These are phyloP conservation scores for Solanum piurae DNA, from an alignment of 257 asterid species.

Conservation along the genomic window DNA sequence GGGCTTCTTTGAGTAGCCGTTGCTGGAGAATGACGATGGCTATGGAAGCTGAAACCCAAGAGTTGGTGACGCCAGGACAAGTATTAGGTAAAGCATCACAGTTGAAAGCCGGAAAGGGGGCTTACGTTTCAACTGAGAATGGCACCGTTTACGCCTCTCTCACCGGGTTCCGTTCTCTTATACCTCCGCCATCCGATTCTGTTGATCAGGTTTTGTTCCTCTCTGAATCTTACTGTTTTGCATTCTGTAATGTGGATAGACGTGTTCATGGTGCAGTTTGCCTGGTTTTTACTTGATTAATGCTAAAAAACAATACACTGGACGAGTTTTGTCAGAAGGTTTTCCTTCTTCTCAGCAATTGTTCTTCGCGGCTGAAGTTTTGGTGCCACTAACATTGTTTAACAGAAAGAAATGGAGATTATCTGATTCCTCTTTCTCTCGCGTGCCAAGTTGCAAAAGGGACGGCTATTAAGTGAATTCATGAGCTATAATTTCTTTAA, in stretches of 20 bases:
- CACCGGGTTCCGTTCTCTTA: conserved; percentile 55
- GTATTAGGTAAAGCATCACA: conserved; percentile 62
- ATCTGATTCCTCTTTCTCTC: background rate
- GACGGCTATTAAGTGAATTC: background rate
- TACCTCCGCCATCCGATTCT: conserved; percentile 40
- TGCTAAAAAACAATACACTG: background rate
- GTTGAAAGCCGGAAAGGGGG: conserved; percentile 68
- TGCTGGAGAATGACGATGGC: background rate
- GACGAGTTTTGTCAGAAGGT: background rate
- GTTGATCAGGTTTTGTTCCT: conserved; percentile 35
- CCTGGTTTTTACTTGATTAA: background rate
- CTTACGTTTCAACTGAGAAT: conserved; percentile 46
- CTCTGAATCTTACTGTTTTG: background rate
- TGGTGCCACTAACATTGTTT: background rate
- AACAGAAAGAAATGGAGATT: background rate
- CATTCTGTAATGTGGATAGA: background rate
- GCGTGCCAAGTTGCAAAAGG: background rate
- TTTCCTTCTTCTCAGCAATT: background rate
- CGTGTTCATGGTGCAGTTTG: background rate
- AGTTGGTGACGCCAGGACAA: conserved; percentile 79
- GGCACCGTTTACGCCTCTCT: conserved; percentile 61
- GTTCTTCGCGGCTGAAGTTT: background rate
- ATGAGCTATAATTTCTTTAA: background rate
- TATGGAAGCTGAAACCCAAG: conserved; percentile 19
- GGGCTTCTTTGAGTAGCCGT: background rate